Evolutionary conservation across 2,329 filamentous ascomycete species (phyloP).

Genomic region (Paecilomyces fulvus): DNA sequence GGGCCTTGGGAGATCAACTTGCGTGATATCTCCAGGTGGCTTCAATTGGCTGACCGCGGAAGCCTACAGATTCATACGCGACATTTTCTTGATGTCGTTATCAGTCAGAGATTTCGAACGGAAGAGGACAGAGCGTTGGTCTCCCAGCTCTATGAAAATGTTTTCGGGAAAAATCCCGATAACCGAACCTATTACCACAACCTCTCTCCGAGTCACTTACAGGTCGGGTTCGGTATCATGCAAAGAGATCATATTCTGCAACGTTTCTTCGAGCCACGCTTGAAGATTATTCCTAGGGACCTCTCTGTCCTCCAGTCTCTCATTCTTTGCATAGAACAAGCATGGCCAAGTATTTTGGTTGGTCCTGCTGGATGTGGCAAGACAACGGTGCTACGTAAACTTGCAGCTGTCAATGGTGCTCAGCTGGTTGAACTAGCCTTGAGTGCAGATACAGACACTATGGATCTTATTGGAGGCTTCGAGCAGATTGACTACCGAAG

Average conservation of each 20-base stretch:
- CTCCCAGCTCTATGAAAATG: slow-evolving; percentile 54
- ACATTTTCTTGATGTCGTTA: slow-evolving; percentile 74
- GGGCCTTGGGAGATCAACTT: slow-evolving; percentile 96
- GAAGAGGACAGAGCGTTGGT: slow-evolving; percentile 59
- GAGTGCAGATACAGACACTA: slow-evolving; percentile 92
- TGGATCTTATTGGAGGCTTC: slow-evolving; percentile 94
- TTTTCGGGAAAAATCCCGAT: slow-evolving; percentile 49
- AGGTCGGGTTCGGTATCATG: slow-evolving; percentile 71
- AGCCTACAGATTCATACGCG: slow-evolving; percentile 55
- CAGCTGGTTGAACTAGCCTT: slow-evolving; percentile 74
- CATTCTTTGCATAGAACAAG: slow-evolving; percentile 76
- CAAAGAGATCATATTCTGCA: slow-evolving; percentile 45
- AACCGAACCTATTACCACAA: slow-evolving; percentile 62
- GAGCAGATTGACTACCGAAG: slow-evolving; percentile 83
- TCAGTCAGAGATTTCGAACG: slow-evolving; percentile 79
- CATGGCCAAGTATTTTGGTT: slow-evolving; percentile 81
- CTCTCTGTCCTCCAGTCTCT: slow-evolving; percentile 74
- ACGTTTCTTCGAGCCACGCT: slow-evolving; percentile 22
- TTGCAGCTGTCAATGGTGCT: slow-evolving; percentile 72
- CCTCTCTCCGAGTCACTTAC: slow-evolving; percentile 55
- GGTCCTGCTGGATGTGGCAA: slow-evolving; percentile 83
- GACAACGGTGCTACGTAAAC: slow-evolving; percentile 66
- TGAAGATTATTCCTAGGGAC: slow-evolving; percentile 28
- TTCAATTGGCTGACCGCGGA: slow-evolving; percentile 58
- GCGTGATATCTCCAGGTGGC: slow-evolving; percentile 81